Evolutionary conservation across 225 moss, liverwort and hornwort species (phyloP), one percentile per base, ranked within the genome.

Genomic region (Physcomitrellopsis africana): DNA sequence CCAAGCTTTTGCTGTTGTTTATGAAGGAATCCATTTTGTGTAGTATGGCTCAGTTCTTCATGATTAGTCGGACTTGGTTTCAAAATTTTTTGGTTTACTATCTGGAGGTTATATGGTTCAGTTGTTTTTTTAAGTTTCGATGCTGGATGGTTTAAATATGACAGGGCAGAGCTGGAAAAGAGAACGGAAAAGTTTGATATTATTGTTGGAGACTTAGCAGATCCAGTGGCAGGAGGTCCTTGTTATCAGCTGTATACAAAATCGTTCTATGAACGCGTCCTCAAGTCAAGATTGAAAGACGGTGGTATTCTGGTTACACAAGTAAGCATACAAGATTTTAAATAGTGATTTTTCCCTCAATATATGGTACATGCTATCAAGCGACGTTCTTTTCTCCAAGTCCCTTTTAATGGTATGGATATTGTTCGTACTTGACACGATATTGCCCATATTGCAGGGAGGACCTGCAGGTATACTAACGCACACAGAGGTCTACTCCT

Each of bases 181-280:
- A 86, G 92, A 67, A 85, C 89, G 52, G 94, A 99, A 72, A 81
- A 85, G 65, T 99, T 89, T 66, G 97, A 99, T 70, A 72, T 99
- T 63, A 93, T 99, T 46, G 76, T 99, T 8, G 97, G 97, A 23
- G 97, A 99, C 72, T 84, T 99, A 23, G 94, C 94, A 8, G 97
- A 99, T 70, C 97, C 97, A 12, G 97, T 99, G 44, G 97, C 85
- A 51, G 94, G 94, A 64, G 97, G 97, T 24, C 97, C 97, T 19
- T 99, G 97, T 78, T 93, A 82, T 67, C 89, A 75, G 82, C 82
- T 99, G 19, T 99, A 99, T 61, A 99, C 97, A 0, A 87, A 95
- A 18, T 93, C 90, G 0, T 99, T 99, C 61, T 99, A 99, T 10
- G 93, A 94, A 52, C 42, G 58, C 60, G 32, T 93, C 46, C 69